Evolutionary conservation across 345 rosid species (phyloP).

Genomic region (Syzygium aromaticum): DNA sequence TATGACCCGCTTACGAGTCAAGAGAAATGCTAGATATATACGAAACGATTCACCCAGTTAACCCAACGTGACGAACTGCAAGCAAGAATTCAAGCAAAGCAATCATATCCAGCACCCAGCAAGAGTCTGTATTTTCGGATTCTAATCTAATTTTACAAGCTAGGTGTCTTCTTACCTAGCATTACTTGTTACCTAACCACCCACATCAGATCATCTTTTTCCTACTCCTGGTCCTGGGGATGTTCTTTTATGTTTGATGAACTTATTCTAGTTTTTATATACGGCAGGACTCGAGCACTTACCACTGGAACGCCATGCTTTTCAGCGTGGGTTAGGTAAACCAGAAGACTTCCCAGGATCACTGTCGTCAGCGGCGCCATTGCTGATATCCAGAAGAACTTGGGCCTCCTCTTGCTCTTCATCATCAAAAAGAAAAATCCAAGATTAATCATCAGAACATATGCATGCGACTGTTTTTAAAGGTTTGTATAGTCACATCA

Average conservation of each 20-base stretch:
- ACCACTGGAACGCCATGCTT: slow-evolving; percentile 79
- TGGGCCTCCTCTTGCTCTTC: slow-evolving; percentile 78
- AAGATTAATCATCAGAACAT: neutral
- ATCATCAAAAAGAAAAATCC: neutral
- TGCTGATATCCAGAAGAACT: slow-evolving; percentile 83
- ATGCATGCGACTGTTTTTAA: neutral
- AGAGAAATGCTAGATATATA: neutral
- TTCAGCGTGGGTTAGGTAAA: slow-evolving; percentile 67
- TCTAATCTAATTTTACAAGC: neutral
- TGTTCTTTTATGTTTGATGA: neutral
- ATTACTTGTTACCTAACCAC: neutral
- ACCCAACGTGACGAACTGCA: neutral
- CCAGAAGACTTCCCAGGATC: slow-evolving; percentile 66
- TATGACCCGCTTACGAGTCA: neutral
- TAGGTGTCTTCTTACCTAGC: neutral
- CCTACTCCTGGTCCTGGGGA: neutral
- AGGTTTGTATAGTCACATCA: neutral
- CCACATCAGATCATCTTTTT: neutral
- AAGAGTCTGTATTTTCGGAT: neutral
- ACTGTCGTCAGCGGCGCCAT: slow-evolving; percentile 85
- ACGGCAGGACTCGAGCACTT: neutral
- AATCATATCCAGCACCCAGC: neutral
- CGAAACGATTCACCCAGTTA: neutral
- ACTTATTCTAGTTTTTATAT: neutral
- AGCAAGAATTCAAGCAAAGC: neutral